Evolutionary conservation across 2,329 filamentous ascomycete genomes (phyloP).

Genomic region (Arachnopeziza araneosa): DNA sequence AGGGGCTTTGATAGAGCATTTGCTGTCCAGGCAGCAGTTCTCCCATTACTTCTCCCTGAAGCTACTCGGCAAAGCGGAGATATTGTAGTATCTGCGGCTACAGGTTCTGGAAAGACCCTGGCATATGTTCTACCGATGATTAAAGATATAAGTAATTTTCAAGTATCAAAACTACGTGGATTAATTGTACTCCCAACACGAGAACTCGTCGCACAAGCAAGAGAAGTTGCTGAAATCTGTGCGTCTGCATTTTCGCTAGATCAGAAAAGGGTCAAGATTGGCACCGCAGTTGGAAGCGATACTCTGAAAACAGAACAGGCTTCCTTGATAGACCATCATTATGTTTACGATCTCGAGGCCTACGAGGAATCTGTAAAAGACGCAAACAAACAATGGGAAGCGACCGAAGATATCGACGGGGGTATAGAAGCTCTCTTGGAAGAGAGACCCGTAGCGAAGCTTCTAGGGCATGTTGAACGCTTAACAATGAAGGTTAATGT

Average conservation of each 20-base stretch:
- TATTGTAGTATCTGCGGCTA: constrained; percentile 84
- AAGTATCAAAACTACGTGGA: constrained; percentile 64
- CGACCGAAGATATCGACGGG: constrained; percentile 40
- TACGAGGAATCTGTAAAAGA: constrained; percentile 41
- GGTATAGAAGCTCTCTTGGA: constrained; percentile 32
- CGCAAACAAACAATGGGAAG: constrained; percentile 40
- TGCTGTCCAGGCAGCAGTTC: constrained; percentile 71
- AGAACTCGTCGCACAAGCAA: constrained; percentile 82
- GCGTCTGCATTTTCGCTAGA: constrained; percentile 52
- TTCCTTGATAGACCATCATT: constrained; percentile 56
- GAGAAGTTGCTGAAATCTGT: constrained; percentile 71
- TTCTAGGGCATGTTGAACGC: constrained; percentile 58
- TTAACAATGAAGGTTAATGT: constrained; percentile 75
- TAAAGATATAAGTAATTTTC: constrained; percentile 62
- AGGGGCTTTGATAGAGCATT: constrained; percentile 68
- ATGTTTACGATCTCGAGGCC: constrained; percentile 60
- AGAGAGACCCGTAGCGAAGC: constrained; percentile 32
- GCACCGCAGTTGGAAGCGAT: constrained; percentile 76
- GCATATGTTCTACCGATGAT: constrained; percentile 86
- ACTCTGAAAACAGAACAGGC: constrained; percentile 62
- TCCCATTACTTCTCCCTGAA: constrained; percentile 71
- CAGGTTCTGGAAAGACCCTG: constrained; percentile 91
- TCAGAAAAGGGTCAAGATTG: constrained; percentile 68
- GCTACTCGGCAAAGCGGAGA: constrained; percentile 63
- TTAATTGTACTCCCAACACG: constrained; percentile 86